Conservation (phyloP, 1,139 yeast genomes). For the Geotrichum candidum region DNA sequence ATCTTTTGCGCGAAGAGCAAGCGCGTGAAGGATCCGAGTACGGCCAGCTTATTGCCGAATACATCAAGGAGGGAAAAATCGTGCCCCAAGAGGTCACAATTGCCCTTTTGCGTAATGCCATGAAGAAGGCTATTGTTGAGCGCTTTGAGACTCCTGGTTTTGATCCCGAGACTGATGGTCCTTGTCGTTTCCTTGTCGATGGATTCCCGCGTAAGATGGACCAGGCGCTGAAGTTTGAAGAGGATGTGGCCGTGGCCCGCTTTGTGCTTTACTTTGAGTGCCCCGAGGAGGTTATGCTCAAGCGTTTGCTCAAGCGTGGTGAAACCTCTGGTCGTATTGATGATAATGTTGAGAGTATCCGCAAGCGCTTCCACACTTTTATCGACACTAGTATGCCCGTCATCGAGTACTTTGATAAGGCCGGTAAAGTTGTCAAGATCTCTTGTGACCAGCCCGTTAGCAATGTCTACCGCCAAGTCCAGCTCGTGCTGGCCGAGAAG, state of each 20-base stretch:
- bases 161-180: slow-evolving; percentile 42
- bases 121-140: slow-evolving; percentile 42
- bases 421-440: slow-evolving; percentile 71
- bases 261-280: slow-evolving; percentile 84
- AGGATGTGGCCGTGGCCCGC: slow-evolving; percentile 52
- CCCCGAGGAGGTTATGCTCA: slow-evolving; percentile 83
- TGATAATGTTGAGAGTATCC: slow-evolving; percentile 86
- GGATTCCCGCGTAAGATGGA: slow-evolving; percentile 99
- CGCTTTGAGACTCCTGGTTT: slow-evolving; percentile 9
- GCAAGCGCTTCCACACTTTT: slow-evolving; percentile 80
- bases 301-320: slow-evolving; percentile 82
- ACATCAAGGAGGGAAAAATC: slow-evolving; percentile 80
- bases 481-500: slow-evolving; percentile 24
- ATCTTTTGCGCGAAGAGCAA: slow-evolving; percentile 87
- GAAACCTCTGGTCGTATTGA: slow-evolving; percentile 92
- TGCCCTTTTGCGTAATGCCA: slow-evolving; percentile 75
- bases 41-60: slow-evolving; percentile 78
- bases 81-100: slow-evolving; percentile 96
- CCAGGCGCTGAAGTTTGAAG: slow-evolving; percentile 88
- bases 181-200: slow-evolving; percentile 67
- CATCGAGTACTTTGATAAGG: slow-evolving; percentile 71
- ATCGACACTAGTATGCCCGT: slow-evolving; percentile 93
- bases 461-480: slow-evolving; percentile 66
- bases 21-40: slow-evolving; percentile 71
- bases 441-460: slow-evolving; percentile 78